Evolutionary conservation across 495 filamentous ascomycete species (phyloP).

Genomic region (Collariella sp.): DNA sequence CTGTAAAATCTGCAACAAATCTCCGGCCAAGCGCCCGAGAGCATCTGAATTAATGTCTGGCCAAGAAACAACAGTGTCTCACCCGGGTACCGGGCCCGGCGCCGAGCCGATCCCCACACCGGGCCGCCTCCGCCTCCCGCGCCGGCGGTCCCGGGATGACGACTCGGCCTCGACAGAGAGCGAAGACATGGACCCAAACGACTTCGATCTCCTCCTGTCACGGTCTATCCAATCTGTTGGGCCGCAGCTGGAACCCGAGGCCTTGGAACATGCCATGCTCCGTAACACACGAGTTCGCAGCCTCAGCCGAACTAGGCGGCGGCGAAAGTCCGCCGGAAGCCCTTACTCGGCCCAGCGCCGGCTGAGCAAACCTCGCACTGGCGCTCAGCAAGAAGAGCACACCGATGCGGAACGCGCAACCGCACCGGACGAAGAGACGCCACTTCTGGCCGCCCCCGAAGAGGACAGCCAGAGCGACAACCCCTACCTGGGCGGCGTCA

Average conservation of each 20-base stretch:
- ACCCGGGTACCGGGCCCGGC: background rate
- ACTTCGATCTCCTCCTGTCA: constrained; percentile 35
- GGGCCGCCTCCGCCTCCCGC: background rate
- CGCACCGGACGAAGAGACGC: constrained; percentile 11
- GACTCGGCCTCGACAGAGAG: background rate
- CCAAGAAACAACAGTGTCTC: background rate
- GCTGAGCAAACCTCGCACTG: background rate
- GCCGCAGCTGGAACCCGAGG: constrained; percentile 33
- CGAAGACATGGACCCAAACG: constrained; percentile 30
- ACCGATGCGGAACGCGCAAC: background rate
- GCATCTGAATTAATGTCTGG: background rate
- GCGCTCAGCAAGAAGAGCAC: background rate
- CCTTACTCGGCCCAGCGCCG: background rate
- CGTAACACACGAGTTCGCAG: constrained; percentile 15
- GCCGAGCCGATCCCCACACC: background rate
- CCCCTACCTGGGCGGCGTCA: constrained; percentile 31
- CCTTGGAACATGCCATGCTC: constrained; percentile 33
- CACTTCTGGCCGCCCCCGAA: constrained; percentile 6
- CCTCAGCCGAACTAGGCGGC: background rate
- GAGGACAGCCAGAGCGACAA: background rate
- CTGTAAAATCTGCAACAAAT: background rate
- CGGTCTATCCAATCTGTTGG: constrained; percentile 29
- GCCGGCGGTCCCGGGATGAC: background rate
- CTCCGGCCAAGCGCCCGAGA: background rate
- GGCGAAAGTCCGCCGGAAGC: background rate